These are phyloP conservation scores for Aspergillus uvarum DNA, from an alignment of 2,329 filamentous ascomycete genomes.

Conservation along the genomic window DNA sequence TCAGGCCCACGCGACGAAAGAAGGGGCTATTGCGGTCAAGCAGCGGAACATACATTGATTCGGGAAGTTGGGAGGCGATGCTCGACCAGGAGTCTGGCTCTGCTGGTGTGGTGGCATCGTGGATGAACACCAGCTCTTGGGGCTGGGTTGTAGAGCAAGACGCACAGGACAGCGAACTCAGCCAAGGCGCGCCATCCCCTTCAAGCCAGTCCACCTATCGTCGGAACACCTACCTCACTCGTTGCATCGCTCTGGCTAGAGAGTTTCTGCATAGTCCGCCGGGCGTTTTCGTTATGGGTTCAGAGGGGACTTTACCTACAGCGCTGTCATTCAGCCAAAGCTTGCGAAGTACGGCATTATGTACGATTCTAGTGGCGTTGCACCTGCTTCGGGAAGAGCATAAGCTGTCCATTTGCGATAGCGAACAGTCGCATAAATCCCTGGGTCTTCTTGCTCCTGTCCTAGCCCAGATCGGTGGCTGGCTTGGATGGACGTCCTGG, in stretches of 20 bases:
- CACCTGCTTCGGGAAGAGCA: constrained; percentile 88
- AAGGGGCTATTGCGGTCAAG: constrained; percentile 50
- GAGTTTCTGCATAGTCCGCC: constrained; percentile 63
- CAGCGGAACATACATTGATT: constrained; percentile 47
- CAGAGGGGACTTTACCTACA: constrained; percentile 66
- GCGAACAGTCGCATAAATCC: constrained; percentile 48
- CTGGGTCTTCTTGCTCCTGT: constrained; percentile 64
- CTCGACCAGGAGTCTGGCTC: constrained; percentile 46
- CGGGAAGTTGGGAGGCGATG: constrained; percentile 52
- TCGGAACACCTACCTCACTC: constrained; percentile 45
- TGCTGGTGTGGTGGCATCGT: constrained; percentile 41
- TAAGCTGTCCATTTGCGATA: constrained; percentile 68
- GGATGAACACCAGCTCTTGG: constrained; percentile 65
- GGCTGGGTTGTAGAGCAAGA: constrained; percentile 67
- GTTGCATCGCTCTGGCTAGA: constrained; percentile 58
- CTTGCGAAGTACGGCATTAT: constrained; percentile 61
- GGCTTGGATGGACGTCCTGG: constrained; percentile 75
- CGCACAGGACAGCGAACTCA: constrained; percentile 28
- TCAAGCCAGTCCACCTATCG: constrained; percentile 30
- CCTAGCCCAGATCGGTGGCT: constrained; percentile 75
- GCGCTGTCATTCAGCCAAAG: constrained; percentile 54
- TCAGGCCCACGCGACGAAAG: constrained; percentile 42
- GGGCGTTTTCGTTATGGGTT: constrained; percentile 57
- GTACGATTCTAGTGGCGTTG: constrained; percentile 69
- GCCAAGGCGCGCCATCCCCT: constrained; percentile 22